Base-by-base conservation (phyloP, 257 asterid genomes). In the Eustoma russellianum region DNA sequence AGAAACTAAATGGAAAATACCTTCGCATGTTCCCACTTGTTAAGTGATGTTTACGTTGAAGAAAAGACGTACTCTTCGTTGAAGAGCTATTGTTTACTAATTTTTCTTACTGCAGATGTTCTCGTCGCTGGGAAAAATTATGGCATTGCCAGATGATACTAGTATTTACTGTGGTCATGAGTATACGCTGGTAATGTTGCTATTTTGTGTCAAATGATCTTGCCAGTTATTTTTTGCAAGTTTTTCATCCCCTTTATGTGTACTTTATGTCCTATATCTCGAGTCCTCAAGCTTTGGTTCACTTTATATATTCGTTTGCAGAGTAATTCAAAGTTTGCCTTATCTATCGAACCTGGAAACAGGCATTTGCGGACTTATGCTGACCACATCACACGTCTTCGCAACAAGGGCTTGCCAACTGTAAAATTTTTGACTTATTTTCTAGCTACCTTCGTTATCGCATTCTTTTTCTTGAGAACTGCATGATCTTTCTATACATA, bases 291-390 rank as follows among this genome's bases (percentile, higher is more conserved):
- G 52, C 52, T 44, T 51, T 17, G 40, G 44, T 14, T 60, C 52
- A 55, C 48, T 34, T 38, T 68, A 16, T 70, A 55, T 48, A 53
- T 17, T 52, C 58, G 59, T 51, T 19, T 52, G 24, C 94, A 91
- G 98, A 87, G 94, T 70, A 91, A 87, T 77, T 84, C 95, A 38
- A 84, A 87, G 85, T 91, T 91, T 55, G 98, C 98, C 13, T 77
- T 87, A 45, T 82, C 95, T 33, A 71, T 91, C 59, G 98, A 91
- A 70, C 90, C 93, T 18, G 78, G 81, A 62, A 91, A 91, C 54
- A 64, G 76, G 60, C 88, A 84, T 49, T 67, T 91, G 74, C 85
- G 69, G 65, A 78, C 90, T 48, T 91, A 82, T 70, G 95, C 96
- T 46, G 60, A 77, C 59, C 90, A 77, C 14, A 64, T 87, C 33